Base-by-base conservation (phyloP, 177 flowering plant genomes). In the Telopea speciosissima region DNA sequence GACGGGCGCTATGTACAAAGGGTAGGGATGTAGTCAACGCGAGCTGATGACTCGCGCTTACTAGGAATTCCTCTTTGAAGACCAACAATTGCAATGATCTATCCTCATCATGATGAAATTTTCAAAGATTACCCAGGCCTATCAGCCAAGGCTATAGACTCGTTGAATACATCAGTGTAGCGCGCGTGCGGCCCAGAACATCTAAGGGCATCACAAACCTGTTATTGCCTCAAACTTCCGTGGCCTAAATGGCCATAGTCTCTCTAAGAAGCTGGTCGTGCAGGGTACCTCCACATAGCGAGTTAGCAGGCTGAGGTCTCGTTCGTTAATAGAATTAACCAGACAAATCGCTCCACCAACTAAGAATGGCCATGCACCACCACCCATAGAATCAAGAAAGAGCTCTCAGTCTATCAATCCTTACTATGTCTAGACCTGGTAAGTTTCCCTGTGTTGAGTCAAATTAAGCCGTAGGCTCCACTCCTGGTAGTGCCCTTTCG, bases 201-300 rank as follows among this genome's bases (percentile, higher is more conserved):
- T 81, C 84, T 81, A 81, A 81, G 82, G 84, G 84, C 84, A 79
- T 81, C 84, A 82, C 82, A 79, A 79, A 82, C 85, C 83, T 80
- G 85, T 80, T 82, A 82, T 77, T 80, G 82, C 80, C 82, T 80
- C 78, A 77, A 80, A 80, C 82, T 80, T 80, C 80, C 80, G 75
- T 74, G 82, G 82, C 83, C 83, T 81, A 76, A 74, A 73, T 69
- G 77, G 73, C 79, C 81, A 76, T 75, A 75, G 78, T 75, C 78
- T 78, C 81, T 79, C 78, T 79, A 79, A 79, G 78, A 79, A 79
- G 78, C 78, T 75, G 74, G 78, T 72, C 75, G 76, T 69, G 75
- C 75, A 72, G 77, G 79, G 76, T 45, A 33, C 66, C 79, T 77
- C 79, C 76, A 67, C 71, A 45, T 77, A 77, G 79, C 76, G 73